phyloP scores from a whole-genome alignment of 2,329 filamentous ascomycete genomes.

The Colletotrichum graminicola region DNA sequence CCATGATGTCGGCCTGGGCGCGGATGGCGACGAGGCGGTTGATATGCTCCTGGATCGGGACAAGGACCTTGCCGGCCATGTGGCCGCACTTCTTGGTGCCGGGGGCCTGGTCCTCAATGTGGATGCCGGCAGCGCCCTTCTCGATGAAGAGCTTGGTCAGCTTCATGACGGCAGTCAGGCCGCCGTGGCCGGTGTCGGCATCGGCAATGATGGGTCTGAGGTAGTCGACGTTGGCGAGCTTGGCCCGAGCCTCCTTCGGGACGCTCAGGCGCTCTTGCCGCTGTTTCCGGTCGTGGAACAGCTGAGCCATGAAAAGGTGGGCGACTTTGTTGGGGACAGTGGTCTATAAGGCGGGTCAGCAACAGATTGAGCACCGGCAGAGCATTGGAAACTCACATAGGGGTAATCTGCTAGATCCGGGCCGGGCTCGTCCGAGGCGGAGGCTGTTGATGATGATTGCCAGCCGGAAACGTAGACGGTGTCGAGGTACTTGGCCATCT shows the following conservation, averaged over 20 bases:
- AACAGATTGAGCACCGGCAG: not conserved
- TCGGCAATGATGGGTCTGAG: constrained; percentile 96
- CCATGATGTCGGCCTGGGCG: constrained; percentile 99
- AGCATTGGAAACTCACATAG: constrained; percentile 69
- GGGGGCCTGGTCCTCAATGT: constrained; percentile 98
- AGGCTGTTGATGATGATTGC: constrained; percentile 98
- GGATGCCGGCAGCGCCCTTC: constrained; percentile 95
- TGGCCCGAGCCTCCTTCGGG: constrained; percentile 78
- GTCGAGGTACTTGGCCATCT: constrained; percentile 99
- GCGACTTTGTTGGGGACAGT: constrained; percentile 98
- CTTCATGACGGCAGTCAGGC: constrained; percentile 99
- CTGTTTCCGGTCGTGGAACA: constrained; percentile 99
- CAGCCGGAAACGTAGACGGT: constrained; percentile 99
- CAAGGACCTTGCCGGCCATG: constrained; percentile 98
- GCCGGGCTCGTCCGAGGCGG: constrained; percentile 93
- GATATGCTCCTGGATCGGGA: constrained; percentile 97
- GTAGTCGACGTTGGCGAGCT: constrained; percentile 88
- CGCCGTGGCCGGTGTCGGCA: constrained; percentile 96
- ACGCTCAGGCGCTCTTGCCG: constrained; percentile 90
- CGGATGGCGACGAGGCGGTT: constrained; percentile 97
- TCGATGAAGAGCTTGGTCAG: constrained; percentile 98
- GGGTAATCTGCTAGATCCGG: constrained; percentile 99
- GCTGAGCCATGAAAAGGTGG: constrained; percentile 97
- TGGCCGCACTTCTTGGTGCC: constrained; percentile 99
- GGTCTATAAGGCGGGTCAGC: constrained; percentile 67